phyloP scores from a whole-genome alignment of 2,329 filamentous ascomycete species.

The Fusarium redolens region DNA sequence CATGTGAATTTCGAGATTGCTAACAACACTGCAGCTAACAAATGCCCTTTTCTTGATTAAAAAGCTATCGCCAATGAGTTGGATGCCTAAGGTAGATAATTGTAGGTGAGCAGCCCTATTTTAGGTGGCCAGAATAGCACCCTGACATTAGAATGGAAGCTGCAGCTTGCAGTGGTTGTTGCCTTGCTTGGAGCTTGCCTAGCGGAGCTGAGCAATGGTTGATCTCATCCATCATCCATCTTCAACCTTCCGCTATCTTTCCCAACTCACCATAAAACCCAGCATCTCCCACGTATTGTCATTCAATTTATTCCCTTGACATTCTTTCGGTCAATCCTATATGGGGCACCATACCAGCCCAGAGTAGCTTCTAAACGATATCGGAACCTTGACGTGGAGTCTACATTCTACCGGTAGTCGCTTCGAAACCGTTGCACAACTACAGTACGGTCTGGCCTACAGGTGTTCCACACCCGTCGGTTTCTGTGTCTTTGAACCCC shows the following conservation, averaged over 20 bases:
- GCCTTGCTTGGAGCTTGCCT: slow-evolving; percentile 17
- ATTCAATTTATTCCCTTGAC: not conserved
- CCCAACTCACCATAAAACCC: slow-evolving; percentile 1
- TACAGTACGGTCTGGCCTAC: slow-evolving; percentile 3
- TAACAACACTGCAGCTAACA: not conserved
- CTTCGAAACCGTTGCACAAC: slow-evolving; percentile 16
- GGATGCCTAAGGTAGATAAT: not conserved
- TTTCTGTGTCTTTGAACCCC: slow-evolving; percentile 26
- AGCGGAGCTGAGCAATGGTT: slow-evolving; percentile 18
- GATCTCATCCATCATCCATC: slow-evolving; percentile 24
- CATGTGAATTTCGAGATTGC: not conserved
- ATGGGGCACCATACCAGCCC: not conserved
- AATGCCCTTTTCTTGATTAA: not conserved
- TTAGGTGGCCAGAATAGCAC: not conserved
- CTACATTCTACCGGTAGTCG: not conserved
- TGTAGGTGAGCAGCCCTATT: not conserved
- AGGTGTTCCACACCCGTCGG: slow-evolving; percentile 5
- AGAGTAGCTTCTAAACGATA: not conserved
- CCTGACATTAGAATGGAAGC: slow-evolving; percentile 22
- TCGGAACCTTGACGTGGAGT: slow-evolving; percentile 18
- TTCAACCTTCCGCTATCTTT: slow-evolving; percentile 3
- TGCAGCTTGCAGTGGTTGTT: slow-evolving; percentile 14
- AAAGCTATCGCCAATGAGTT: not conserved
- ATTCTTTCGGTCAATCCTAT: not conserved
- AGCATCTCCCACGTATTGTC: not conserved